These are phyloP conservation scores for Allium sativum DNA, from an alignment of 106 monocot species.

Conservation along the genomic window DNA sequence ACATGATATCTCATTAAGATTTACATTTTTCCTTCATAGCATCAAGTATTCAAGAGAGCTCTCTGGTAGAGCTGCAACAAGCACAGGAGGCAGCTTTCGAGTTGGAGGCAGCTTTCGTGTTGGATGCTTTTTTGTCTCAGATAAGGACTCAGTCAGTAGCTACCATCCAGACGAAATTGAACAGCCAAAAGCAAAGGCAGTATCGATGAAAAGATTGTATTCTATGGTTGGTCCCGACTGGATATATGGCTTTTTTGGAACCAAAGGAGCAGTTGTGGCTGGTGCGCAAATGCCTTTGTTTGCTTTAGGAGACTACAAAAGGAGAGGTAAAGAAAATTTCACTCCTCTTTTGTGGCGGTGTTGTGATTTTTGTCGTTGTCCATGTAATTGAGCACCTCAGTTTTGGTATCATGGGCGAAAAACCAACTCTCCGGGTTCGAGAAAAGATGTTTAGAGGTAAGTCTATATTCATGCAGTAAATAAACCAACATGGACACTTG, in stretches of 20 bases:
- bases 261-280: constrained; percentile 49
- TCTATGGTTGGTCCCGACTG: constrained; percentile 81
- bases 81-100: too few species aligned
- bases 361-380: constrained; percentile 56
- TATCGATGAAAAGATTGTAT: constrained; percentile 67
- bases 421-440: constrained; percentile 80
- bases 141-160: constrained; percentile 56
- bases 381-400: constrained; percentile 68
- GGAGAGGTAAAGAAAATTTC: constrained; percentile 80
- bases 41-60: too few species aligned
- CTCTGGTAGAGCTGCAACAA: too few species aligned
- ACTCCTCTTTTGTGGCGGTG: constrained; percentile 68
- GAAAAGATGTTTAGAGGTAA: constrained; percentile 80
- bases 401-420: constrained; percentile 96
- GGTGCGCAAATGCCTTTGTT: constrained; percentile 94
- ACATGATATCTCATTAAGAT: too few species aligned
- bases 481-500: too few species aligned
- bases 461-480: too few species aligned
- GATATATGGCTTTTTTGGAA: constrained; percentile 62
- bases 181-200: constrained; percentile 25
- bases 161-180: constrained; percentile 28
- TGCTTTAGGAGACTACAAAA: constrained; percentile 88
- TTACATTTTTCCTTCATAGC: too few species aligned
- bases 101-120: too few species aligned
- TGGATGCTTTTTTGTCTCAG: too few species aligned